Evolutionary conservation across 2,329 filamentous ascomycete genomes (phyloP), one percentile per base, ranked within the genome.

Genomic region (Teratosphaeria destructans): DNA sequence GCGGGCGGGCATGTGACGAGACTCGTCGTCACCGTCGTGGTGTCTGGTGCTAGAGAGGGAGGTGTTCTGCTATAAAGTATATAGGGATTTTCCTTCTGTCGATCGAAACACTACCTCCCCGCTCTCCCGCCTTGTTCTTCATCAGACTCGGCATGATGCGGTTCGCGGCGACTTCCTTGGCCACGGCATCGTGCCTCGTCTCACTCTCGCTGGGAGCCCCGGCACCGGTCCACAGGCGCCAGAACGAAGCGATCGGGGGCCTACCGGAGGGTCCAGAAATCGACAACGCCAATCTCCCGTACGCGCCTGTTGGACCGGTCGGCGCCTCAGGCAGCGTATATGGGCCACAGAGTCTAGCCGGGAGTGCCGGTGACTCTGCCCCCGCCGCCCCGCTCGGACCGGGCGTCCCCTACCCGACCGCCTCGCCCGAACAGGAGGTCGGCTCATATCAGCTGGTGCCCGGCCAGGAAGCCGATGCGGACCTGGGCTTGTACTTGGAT

Each of bases 401-500:
- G 14, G 37, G 37, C 11, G 37, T 43, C 11, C 37, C 37, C 12
- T 43, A 43, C 11, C 37, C 10, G 37, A 43, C 37, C 2, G 55
- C n/a, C 23, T n/a, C 55, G 2, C n/a, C 34, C 7, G 19, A 16
- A 16, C 16, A 56, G 23, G 23, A 56, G 14, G 55, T 56, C n/a
- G 55, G 55, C n/a, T 67, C 74, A 8, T 75, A 73, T 57, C 65
- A 72, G 56, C 64, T 75, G 5, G 72, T 68, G 32, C 66, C 68
- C 3, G 72, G 70, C n/a, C 74, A 76, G 57, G 65, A 68, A 5
- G 70, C 69, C 54, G 69, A 75, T 55, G 59, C 68, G 23, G 67
- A 75, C 23, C 67, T 75, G 6, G 74, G 75, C 4, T 61, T 76
- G 2, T 75, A 73, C 58, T 69, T 76, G 26, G 73, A 75, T 56